A percentile compares a stretch with the other conserved stretches of the same genome.
phyloP scores from a whole-genome alignment of 805 yeast species.

The Myxozyma mucilagina region DNA sequence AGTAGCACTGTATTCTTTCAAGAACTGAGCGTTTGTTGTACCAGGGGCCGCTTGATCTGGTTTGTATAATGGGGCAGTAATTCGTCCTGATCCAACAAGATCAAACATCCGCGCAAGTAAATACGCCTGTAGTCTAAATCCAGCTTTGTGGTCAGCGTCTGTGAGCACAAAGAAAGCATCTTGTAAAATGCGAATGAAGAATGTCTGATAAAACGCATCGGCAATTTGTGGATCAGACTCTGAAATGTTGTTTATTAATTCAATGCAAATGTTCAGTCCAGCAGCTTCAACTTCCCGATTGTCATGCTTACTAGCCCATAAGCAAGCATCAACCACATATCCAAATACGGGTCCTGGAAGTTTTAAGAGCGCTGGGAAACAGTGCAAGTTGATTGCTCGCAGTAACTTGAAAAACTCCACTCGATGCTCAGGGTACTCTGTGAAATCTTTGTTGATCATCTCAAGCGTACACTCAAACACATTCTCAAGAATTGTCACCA shows the following conservation, averaged over 20 bases:
- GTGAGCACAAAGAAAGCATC: slow-evolving; percentile 93
- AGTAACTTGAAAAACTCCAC: slow-evolving; percentile 91
- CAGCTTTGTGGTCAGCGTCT: slow-evolving; percentile 96
- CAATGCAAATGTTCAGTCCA: slow-evolving; percentile 82
- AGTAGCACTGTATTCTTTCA: slow-evolving; percentile 77
- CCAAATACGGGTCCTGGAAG: slow-evolving; percentile 91
- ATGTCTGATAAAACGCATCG: slow-evolving; percentile 82
- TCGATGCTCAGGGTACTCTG: slow-evolving; percentile 97
- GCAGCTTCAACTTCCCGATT: slow-evolving; percentile 94
- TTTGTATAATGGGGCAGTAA: slow-evolving; percentile 74
- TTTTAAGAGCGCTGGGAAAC: slow-evolving; percentile 82
- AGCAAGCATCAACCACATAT: slow-evolving; percentile 84
- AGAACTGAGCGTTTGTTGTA: slow-evolving; percentile 73
- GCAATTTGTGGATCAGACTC: slow-evolving; percentile 73
- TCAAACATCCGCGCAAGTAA: slow-evolving; percentile 80
- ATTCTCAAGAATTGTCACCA: slow-evolving; percentile 79
- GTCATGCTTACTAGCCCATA: slow-evolving; percentile 98
- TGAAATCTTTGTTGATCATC: slow-evolving; percentile 93
- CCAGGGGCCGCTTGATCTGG: slow-evolving; percentile 83
- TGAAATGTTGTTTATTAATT: slow-evolving; percentile 81
- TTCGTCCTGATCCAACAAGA: slow-evolving; percentile 73
- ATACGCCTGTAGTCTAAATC: slow-evolving; percentile 84
- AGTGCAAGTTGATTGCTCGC: slow-evolving; percentile 79
- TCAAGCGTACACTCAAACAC: slow-evolving; percentile 92
- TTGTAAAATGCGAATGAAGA: slow-evolving; percentile 82